phyloP scores from a whole-genome alignment of 257 asterid species.

The Capsicum chinense region DNA sequence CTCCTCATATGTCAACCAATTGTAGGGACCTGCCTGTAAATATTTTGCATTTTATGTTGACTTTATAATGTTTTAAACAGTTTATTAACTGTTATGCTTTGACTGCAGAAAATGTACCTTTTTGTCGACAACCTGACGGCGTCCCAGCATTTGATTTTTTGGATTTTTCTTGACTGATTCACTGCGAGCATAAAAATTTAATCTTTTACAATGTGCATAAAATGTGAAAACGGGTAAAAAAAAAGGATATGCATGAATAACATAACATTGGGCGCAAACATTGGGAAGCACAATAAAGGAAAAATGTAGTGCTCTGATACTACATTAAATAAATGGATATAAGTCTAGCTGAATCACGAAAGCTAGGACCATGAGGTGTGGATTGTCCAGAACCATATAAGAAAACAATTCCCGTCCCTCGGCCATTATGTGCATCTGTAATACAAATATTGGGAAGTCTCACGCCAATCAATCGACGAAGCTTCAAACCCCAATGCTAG shows the following conservation, averaged over 20 bases:
- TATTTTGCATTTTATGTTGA: conserved; percentile 1
- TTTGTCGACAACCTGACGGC: conserved; percentile 62
- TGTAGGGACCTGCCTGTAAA: conserved; percentile 69
- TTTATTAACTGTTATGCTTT: not conserved
- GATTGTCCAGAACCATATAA: not conserved
- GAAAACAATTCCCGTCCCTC: not conserved
- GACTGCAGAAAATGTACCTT: conserved; percentile 50
- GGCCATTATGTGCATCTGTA: not conserved
- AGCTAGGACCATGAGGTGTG: not conserved
- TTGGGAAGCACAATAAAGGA: not conserved
- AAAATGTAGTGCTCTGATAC: not conserved
- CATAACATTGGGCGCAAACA: not conserved
- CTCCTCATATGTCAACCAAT: conserved; percentile 68
- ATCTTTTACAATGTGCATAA: not conserved
- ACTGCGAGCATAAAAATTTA: conserved; percentile 37
- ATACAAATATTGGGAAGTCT: not conserved
- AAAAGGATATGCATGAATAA: not conserved
- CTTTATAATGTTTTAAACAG: not conserved
- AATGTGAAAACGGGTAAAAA: not conserved
- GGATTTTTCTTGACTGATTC: conserved; percentile 53
- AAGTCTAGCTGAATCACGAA: not conserved
- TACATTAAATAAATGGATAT: not conserved
- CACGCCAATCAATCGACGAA: not conserved
- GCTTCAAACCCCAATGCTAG: not conserved
- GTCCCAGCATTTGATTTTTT: conserved; percentile 65